Percentiles rank a stretch among this genome's conserved stretches.
phyloP scores from a whole-genome alignment of 345 rosid genomes.

The Citrus sinensis region DVS_A1.0 CM039163.1:46768501-46769000 shows the following conservation, averaged over 20 bases:
- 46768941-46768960: slow-evolving; percentile 45
- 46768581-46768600: slow-evolving; percentile 26
- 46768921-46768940: slow-evolving; percentile 47
- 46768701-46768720: slow-evolving; percentile 69
- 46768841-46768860: slow-evolving; percentile 59
- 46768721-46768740: slow-evolving; percentile 29
- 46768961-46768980: slow-evolving; percentile 62
- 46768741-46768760: slow-evolving; percentile 24
- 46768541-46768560: slow-evolving; percentile 25
- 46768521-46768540: slow-evolving; percentile 30
- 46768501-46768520: slow-evolving; percentile 27
- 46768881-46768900: slow-evolving; percentile 35
- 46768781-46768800: slow-evolving; percentile 29
- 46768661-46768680: slow-evolving; percentile 57
- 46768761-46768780: slow-evolving; percentile 23
- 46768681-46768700: slow-evolving; percentile 86
- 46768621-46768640: slow-evolving; percentile 31
- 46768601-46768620: slow-evolving; percentile 52
- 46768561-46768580: slow-evolving; percentile 34
- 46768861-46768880: slow-evolving; percentile 74
- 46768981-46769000: slow-evolving; percentile 84
- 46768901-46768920: slow-evolving; percentile 24
- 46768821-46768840: slow-evolving; percentile 29
- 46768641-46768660: slow-evolving; percentile 38
- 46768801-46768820: slow-evolving; percentile 23